Percentiles rank a stretch among this genome's conserved stretches.
Conservation (phyloP, 495 filamentous ascomycete species). For the Oidiodendron maius region DNA sequence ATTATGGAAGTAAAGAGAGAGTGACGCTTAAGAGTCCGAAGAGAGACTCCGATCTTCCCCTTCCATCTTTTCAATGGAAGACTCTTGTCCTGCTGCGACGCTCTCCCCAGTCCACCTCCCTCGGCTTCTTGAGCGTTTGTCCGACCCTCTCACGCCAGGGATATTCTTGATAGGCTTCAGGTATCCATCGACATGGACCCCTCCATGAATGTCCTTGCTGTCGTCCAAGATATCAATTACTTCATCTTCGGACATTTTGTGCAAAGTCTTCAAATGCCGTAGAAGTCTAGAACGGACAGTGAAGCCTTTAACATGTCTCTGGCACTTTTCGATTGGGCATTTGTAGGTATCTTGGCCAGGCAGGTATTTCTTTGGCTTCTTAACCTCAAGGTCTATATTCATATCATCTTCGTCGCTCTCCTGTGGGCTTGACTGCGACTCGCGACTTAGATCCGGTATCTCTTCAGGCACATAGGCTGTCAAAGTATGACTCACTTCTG, state of each 20-base stretch:
- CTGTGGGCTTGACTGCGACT: background rate
- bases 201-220: slow-evolving; percentile 43
- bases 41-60: background rate
- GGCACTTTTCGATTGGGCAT: slow-evolving; percentile 29
- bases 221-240: slow-evolving; percentile 28
- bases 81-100: background rate
- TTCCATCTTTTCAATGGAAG: background rate
- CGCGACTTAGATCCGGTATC: slow-evolving; percentile 8
- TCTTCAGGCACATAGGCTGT: slow-evolving; percentile 31
- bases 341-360: slow-evolving; percentile 4
- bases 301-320: slow-evolving; percentile 26
- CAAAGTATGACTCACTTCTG: slow-evolving; percentile 8
- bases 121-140: background rate
- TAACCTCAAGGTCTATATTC: background rate
- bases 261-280: slow-evolving; percentile 32
- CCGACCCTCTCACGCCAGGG: background rate
- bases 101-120: background rate
- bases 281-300: slow-evolving; percentile 20
- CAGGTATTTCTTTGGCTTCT: background rate
- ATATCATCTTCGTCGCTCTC: background rate
- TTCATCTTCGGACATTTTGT: slow-evolving; percentile 21
- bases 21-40: background rate
- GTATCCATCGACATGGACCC: slow-evolving; percentile 48
- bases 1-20: too few species aligned
- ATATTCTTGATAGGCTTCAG: slow-evolving; percentile 19